Evolutionary conservation across 164 flowering plant genomes (phyloP), one percentile per base, ranked within the genome.

Genomic region (Stephania yunnanensis): DNA sequence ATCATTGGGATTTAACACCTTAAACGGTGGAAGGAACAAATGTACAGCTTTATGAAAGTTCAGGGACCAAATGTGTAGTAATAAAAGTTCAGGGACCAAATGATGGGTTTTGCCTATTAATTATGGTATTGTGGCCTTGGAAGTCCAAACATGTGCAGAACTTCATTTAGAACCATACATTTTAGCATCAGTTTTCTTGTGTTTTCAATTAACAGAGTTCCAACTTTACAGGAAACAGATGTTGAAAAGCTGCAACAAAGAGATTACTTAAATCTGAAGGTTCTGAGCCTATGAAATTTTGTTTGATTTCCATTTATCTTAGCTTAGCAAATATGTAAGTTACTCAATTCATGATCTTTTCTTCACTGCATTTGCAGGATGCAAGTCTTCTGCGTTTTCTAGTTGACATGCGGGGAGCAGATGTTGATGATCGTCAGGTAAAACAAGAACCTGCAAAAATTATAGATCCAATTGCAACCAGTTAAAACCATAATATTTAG

Each of bases 321-420:
- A 71, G 31, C 22, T 20, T 42, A 63, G 22, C 22, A 17, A 19
- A 63, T 53, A 30, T 67, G 69, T 19, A 45, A 68, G 45, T 71
- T 31, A 68, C 78, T 61, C 61, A 68, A 70, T 73, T 78, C 69
- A 71, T 69, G 67, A 50, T 42, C 76, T 72, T 83, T 71, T 73
- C 13, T 73, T 42, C 13, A 78, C 30, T 64, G 52, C 25, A 76
- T 79, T 83, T 84, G 82, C 92, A 95, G 99, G 99, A 95, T 88
- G 95, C 97, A 76, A 92, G 99, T 84, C 93, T 93, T 68, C 81
- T 95, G 82, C 91, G 98, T 15, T 95, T 95, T 82, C 85, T 95
- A 46, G 98, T 93, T 77, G 99, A 95, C 83, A 93, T 95, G 98
- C 88, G 98, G 31, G 99, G 99, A 73, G 94, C 78, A 68, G 99